Evolutionary conservation across 257 asterid genomes (phyloP).

Genomic region (Jaltomata sinuosa): DNA sequence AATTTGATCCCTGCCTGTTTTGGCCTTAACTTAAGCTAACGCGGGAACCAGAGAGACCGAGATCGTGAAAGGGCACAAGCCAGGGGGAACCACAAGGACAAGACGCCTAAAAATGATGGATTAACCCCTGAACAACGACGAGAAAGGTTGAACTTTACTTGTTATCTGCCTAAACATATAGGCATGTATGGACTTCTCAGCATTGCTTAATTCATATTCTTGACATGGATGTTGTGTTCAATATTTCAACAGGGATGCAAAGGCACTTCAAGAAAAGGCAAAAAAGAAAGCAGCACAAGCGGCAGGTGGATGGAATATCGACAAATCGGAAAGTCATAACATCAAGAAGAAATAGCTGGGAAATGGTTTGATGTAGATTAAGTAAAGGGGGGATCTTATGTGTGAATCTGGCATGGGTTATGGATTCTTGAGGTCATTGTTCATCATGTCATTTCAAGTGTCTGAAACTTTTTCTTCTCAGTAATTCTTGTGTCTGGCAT

Average conservation of each 20-base stretch:
- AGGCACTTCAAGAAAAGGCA: conserved; percentile 67
- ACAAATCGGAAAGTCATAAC: conserved; percentile 8
- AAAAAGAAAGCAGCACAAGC: conserved; percentile 58
- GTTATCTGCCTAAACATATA: background rate
- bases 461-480: background rate
- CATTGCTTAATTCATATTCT: background rate
- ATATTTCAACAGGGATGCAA: conserved; percentile 50
- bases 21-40: conserved; percentile 46
- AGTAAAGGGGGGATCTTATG: background rate
- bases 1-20: conserved; percentile 2
- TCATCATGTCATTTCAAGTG: background rate
- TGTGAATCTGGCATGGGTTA: conserved; percentile 7
- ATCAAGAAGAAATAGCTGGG: conserved; percentile 32
- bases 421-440: conserved; percentile 5
- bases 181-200: background rate
- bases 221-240: background rate
- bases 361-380: background rate
- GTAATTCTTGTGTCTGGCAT: background rate
- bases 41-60: conserved; percentile 76
- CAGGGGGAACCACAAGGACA: conserved; percentile 38
- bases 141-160: conserved; percentile 33
- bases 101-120: conserved; percentile 44
- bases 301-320: conserved; percentile 12
- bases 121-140: conserved; percentile 84
- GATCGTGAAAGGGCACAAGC: conserved; percentile 90